phyloP scores from a whole-genome alignment of 2,329 filamentous ascomycete genomes.

The Fusarium euwallaceae region DNA sequence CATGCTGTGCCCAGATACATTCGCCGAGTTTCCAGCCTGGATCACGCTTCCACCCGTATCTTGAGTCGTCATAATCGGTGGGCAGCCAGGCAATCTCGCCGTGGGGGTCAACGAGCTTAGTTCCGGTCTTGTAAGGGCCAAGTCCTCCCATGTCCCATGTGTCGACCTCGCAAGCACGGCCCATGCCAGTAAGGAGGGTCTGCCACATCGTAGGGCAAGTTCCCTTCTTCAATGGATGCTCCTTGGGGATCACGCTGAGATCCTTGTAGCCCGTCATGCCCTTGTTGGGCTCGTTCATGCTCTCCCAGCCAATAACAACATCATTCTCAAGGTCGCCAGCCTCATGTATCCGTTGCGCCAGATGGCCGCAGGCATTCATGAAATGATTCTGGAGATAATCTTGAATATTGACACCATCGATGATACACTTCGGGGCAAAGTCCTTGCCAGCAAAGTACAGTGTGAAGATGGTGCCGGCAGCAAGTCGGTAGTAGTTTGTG shows the following conservation, averaged over 20 bases:
- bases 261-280: slow-evolving; percentile 88
- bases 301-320: slow-evolving; percentile 95
- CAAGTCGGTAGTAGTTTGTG: slow-evolving; percentile 93
- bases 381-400: slow-evolving; percentile 94
- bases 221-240: slow-evolving; percentile 92
- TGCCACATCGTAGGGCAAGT: slow-evolving; percentile 96
- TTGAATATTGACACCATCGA: slow-evolving; percentile 95
- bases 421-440: slow-evolving; percentile 95
- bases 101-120: slow-evolving; percentile 86
- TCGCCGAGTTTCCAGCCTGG: slow-evolving; percentile 92
- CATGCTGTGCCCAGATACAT: slow-evolving; percentile 97
- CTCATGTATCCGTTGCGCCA: slow-evolving; percentile 88
- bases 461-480: slow-evolving; percentile 91
- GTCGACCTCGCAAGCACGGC: slow-evolving; percentile 88
- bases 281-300: slow-evolving; percentile 92
- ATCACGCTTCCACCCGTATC: slow-evolving; percentile 92
- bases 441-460: slow-evolving; percentile 92
- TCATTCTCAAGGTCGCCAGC: slow-evolving; percentile 90
- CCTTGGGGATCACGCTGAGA: slow-evolving; percentile 82
- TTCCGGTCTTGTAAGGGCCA: slow-evolving; percentile 91
- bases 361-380: slow-evolving; percentile 80
- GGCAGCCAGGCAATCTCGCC: slow-evolving; percentile 89
- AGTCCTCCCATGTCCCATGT: slow-evolving; percentile 95
- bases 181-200: slow-evolving; percentile 90
- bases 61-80: slow-evolving; percentile 83